Conservation (phyloP, 208 protist species). For the Blastocrithidia nonstop region DNA sequence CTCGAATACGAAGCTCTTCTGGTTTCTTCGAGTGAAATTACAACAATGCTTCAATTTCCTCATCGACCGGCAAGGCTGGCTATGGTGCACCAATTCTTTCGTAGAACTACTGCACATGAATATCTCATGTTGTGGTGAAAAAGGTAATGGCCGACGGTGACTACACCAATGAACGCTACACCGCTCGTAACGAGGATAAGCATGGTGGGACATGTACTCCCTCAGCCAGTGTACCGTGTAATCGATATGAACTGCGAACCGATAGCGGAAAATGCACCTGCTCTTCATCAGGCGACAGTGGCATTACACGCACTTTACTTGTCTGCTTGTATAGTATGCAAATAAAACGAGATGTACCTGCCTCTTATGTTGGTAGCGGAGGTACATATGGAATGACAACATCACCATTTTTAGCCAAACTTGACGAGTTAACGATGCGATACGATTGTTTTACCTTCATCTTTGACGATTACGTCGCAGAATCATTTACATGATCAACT, state of each 20-base stretch:
- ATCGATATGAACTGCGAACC: constrained; percentile 33
- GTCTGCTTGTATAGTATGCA: constrained; percentile 73
- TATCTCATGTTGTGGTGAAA: constrained; percentile 86
- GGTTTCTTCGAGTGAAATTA: constrained; percentile 52
- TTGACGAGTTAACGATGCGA: constrained; percentile 1
- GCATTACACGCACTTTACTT: constrained; percentile 11
- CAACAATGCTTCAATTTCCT: constrained; percentile 62
- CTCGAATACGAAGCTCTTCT: constrained; percentile 54
- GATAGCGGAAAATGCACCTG: constrained; percentile 21
- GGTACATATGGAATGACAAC: constrained; percentile 70
- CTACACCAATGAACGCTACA: constrained; percentile 29
- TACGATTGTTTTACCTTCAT: neutral
- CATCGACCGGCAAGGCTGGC: constrained; percentile 56
- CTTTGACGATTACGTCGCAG: constrained; percentile 3
- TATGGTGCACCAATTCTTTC: constrained; percentile 46
- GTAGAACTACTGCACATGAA: constrained; percentile 88
- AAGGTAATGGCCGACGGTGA: constrained; percentile 63
- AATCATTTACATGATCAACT: no score
- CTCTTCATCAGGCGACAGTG: constrained; percentile 22
- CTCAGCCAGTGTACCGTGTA: no score
- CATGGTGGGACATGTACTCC: constrained; percentile 10
- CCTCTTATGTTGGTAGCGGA: constrained; percentile 81
- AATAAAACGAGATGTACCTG: constrained; percentile 67
- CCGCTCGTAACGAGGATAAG: constrained; percentile 18
- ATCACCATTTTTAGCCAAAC: constrained; percentile 21